A percentile compares a stretch with the other conserved stretches of the same genome.
Evolutionary conservation across 1,284 basidiomycete genomes (phyloP).

Genomic region (Microbotryum violaceum): DNA sequence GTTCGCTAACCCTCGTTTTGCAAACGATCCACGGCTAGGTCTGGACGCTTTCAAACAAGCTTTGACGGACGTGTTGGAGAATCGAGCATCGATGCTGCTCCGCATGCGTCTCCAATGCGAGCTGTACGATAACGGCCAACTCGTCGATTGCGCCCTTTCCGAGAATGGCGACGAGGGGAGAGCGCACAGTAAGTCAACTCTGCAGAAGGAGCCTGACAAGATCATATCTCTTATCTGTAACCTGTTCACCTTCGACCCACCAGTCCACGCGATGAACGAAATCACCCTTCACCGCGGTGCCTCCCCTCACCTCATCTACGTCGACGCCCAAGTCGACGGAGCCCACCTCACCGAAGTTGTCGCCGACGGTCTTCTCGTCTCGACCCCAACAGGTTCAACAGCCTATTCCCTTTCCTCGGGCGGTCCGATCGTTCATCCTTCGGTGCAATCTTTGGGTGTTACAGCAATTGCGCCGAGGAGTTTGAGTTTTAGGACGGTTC

Average conservation of each 20-base stretch:
- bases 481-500: constrained; percentile 81
- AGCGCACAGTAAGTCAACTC: neutral
- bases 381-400: constrained; percentile 93
- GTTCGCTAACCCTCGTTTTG: too few species aligned
- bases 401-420: constrained; percentile 94
- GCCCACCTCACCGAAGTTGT: constrained; percentile 93
- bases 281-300: constrained; percentile 85
- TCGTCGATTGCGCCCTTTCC: constrained; percentile 44
- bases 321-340: constrained; percentile 91
- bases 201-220: too few species aligned
- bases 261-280: constrained; percentile 97
- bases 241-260: constrained; percentile 47
- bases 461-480: constrained; percentile 93
- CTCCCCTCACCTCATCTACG: constrained; percentile 84
- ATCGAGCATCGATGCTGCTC: constrained; percentile 51
- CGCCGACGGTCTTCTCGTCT: constrained; percentile 87
- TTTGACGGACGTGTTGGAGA: constrained; percentile 26
- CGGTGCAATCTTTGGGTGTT: constrained; percentile 76
- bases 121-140: constrained; percentile 57
- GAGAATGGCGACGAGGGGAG: constrained; percentile 9
- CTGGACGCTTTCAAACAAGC: constrained; percentile 56
- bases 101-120: constrained; percentile 78
- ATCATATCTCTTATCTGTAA: too few species aligned
- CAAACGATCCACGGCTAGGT: constrained; percentile 45
- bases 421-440: constrained; percentile 92